Base-by-base conservation (phyloP, 345 rosid genomes). In the Eucalyptus regnans region DNA sequence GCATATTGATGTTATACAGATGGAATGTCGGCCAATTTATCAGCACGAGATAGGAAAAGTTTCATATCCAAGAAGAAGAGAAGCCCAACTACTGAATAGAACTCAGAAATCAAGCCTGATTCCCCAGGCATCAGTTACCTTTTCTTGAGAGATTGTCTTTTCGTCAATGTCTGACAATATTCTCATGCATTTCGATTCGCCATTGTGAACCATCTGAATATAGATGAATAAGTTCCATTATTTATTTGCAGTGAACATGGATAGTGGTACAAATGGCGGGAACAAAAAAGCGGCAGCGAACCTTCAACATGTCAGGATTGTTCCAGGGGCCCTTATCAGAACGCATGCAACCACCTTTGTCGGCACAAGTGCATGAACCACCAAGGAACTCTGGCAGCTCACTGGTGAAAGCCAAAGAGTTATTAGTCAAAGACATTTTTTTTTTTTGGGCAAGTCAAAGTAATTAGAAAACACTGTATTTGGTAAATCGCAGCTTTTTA, bases 291-390 rank as follows among this genome's bases (percentile, higher is more conserved):
- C 58, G 76, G 86, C 27, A 31, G 81, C 41, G 2, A 50, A 96
- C 99, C 95, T 93, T 94, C 80, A 96, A 80, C 88, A 96, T 93
- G 23, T 95, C 98, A 16, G 95, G 93, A 89, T 95, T 95, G 86
- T 96, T 96, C 99, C 99, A 97, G 62, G 99, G 99, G 44, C 99
- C 99, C 93, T 96, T 97, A 89, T 97, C 99, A 20, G 99, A 96
- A 56, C 95, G 94, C 98, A 97, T 94, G 52, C 99, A 96, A 15
- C 99, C 99, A 16, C 99, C 99, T 91, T 94, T 95, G 66, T 95
- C 96, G 8, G 91, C 95, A 90, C 99, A 97, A 43, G 93, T 95
- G 90, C 99, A 97, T 87, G 92, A 92, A 87, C 99, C 99, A 18
- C 99, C 99, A 87, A 97, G 92, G 88, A 97, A 95, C 89, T 96